Conservation (phyloP, 108 stramenopile genomes). For the Cyclotella distinguenda region DNA sequence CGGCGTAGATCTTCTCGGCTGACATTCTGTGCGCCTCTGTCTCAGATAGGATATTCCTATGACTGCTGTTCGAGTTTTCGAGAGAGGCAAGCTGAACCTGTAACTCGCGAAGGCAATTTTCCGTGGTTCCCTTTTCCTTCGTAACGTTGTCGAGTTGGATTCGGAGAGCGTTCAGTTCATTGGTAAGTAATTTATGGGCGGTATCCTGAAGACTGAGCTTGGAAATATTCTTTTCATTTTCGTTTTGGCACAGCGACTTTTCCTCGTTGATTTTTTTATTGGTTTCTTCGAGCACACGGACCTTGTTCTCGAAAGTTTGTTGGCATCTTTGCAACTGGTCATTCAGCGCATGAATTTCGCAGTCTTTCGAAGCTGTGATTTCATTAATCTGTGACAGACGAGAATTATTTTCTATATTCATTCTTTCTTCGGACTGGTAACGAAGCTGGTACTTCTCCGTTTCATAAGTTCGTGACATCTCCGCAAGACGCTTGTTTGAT, state of each 20-base stretch:
- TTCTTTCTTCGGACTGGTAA: conserved; percentile 31
- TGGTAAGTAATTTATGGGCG: conserved; percentile 32
- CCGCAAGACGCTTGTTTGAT: conserved; percentile 22
- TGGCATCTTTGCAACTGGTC: conserved; percentile 24
- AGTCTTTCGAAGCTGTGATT: conserved; percentile 36
- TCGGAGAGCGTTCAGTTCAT: conserved; percentile 31
- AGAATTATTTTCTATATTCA: conserved; percentile 25
- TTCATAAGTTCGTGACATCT: conserved; percentile 33
- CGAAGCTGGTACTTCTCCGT: conserved; percentile 34
- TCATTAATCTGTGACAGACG: conserved; percentile 33
- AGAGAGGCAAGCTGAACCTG: conserved; percentile 40
- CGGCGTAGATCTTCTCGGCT: conserved; percentile 37
- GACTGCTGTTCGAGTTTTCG: conserved; percentile 31
- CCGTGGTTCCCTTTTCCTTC: conserved; percentile 32
- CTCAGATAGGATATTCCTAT: conserved; percentile 32
- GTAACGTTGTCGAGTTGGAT: conserved; percentile 19
- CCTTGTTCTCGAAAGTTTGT: conserved; percentile 27
- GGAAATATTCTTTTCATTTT: conserved; percentile 33
- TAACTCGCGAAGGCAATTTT: conserved; percentile 41
- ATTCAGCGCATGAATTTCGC: conserved; percentile 35
- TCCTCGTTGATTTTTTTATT: conserved; percentile 34
- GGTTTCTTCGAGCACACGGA: conserved; percentile 32
- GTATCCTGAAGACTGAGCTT: conserved; percentile 39
- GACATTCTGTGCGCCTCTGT: conserved; percentile 29
- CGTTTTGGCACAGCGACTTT: conserved; percentile 23